Percentiles rank a stretch among this genome's conserved stretches.
Evolutionary conservation across 176 grass and related monocot genomes (phyloP).

Genomic region (Oryza meyeriana): DNA sequence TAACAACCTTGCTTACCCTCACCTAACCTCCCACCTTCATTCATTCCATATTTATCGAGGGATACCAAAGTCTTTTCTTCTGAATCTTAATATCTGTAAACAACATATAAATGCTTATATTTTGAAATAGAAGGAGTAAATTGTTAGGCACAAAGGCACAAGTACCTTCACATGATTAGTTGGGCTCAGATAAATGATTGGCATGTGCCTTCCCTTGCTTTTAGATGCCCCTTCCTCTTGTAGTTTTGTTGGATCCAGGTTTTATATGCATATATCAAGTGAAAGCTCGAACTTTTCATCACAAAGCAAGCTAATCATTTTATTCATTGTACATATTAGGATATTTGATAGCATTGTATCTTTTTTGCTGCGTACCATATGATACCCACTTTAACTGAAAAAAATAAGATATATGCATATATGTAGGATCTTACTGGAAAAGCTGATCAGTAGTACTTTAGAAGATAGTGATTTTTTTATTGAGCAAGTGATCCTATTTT

Average conservation of each 20-base stretch:
- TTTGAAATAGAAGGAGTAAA: too few species aligned
- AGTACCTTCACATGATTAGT: slow-evolving; percentile 69
- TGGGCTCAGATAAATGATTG: slow-evolving; percentile 56
- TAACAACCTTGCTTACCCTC: too few species aligned
- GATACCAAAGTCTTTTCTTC: too few species aligned
- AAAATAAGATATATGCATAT: slow-evolving; percentile 3
- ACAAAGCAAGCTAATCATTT: slow-evolving; percentile 46
- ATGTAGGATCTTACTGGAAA: slow-evolving; percentile 4
- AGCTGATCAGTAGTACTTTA: not conserved
- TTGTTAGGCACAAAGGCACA: slow-evolving; percentile 31
- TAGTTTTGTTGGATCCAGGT: slow-evolving; percentile 29
- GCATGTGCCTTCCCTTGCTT: slow-evolving; percentile 64
- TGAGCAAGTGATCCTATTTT: not conserved
- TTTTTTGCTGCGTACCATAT: slow-evolving; percentile 8
- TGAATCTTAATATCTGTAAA: too few species aligned
- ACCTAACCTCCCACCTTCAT: too few species aligned
- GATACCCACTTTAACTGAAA: slow-evolving; percentile 23
- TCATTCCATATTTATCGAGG: too few species aligned
- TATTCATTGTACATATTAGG: slow-evolving; percentile 45
- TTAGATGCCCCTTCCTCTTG: slow-evolving; percentile 40
- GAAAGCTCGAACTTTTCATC: slow-evolving; percentile 34
- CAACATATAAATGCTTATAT: too few species aligned
- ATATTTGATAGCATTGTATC: slow-evolving; percentile 32
- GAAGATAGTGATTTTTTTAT: not conserved
- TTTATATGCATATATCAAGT: slow-evolving; percentile 35